A percentile compares a stretch with the other conserved stretches of the same genome.
These are phyloP conservation scores for Pichia cephalocereana DNA, from an alignment of 805 yeast genomes.

Conservation along the genomic window DNA sequence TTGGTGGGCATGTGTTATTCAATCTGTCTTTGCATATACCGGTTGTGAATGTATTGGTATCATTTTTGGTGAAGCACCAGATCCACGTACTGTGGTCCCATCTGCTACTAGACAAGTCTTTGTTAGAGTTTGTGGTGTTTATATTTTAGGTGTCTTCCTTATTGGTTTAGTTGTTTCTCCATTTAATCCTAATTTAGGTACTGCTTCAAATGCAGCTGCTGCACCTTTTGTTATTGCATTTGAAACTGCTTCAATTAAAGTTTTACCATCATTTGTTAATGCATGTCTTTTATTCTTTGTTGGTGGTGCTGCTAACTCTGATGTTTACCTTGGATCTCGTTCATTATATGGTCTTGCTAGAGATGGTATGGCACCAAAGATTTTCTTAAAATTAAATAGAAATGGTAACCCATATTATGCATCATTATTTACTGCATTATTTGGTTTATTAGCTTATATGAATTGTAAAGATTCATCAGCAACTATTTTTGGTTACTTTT, in stretches of 20 bases:
- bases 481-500: slow-evolving; percentile 12
- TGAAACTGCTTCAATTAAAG: slow-evolving; percentile 42
- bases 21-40: slow-evolving; percentile 33
- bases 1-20: slow-evolving; percentile 31
- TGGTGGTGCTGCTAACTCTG: slow-evolving; percentile 49
- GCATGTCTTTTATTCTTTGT: slow-evolving; percentile 57
- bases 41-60: slow-evolving; percentile 43
- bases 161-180: slow-evolving; percentile 48
- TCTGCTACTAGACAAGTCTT: slow-evolving; percentile 44
- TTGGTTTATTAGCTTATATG: slow-evolving; percentile 13
- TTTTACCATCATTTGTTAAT: slow-evolving; percentile 54
- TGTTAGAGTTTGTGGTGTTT: slow-evolving; percentile 44
- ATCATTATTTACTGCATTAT: slow-evolving; percentile 9
- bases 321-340: slow-evolving; percentile 57
- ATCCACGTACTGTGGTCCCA: slow-evolving; percentile 40
- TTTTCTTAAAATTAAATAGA: slow-evolving; percentile 54
- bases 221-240: slow-evolving; percentile 66
- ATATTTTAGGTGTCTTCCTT: slow-evolving; percentile 37
- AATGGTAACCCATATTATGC: slow-evolving; percentile 49
- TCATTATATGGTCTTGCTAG: slow-evolving; percentile 51
- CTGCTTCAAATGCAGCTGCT: slow-evolving; percentile 40
- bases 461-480: slow-evolving; percentile 6
- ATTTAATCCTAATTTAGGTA: slow-evolving; percentile 36
- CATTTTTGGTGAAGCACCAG: slow-evolving; percentile 39
- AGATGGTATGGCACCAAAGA: slow-evolving; percentile 50